Evolutionary conservation across 2,329 filamentous ascomycete species (phyloP).

Genomic region (Allantophomopsis cytisporea): DNA sequence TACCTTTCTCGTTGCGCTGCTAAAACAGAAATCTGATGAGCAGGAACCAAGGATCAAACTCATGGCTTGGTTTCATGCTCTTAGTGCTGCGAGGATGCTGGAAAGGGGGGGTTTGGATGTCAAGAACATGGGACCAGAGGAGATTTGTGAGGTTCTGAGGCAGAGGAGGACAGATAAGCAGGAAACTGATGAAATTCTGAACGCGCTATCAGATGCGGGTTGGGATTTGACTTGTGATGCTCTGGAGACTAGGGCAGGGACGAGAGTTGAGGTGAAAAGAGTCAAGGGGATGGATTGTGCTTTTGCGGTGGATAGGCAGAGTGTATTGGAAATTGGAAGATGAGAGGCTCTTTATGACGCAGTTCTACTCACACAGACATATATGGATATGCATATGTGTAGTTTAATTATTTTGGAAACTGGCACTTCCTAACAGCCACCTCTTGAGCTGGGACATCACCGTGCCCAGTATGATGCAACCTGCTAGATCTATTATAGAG

Average conservation of each 20-base stretch:
- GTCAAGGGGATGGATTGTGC: too few relatives aligned
- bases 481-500: too few relatives aligned
- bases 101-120: not conserved
- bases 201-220: constrained; percentile 28
- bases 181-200: not conserved
- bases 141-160: not conserved
- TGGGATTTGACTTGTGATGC: constrained; percentile 55
- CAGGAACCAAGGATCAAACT: constrained; percentile 30
- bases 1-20: constrained; percentile 45
- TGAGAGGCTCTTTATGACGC: too few relatives aligned
- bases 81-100: constrained; percentile 26
- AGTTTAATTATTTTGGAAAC: too few relatives aligned
- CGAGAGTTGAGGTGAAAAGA: constrained; percentile 14
- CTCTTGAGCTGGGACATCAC: too few relatives aligned
- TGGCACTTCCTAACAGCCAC: too few relatives aligned
- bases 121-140: not conserved
- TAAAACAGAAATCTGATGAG: constrained; percentile 30
- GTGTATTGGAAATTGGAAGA: too few relatives aligned
- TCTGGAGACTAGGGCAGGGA: constrained; percentile 49
- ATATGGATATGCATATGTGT: too few relatives aligned
- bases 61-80: constrained; percentile 48
- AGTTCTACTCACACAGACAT: too few relatives aligned
- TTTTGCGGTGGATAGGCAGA: too few relatives aligned
- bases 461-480: too few relatives aligned
- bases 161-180: not conserved